A percentile compares a stretch with the other conserved stretches of the same genome.
phyloP scores from a whole-genome alignment of 192 early-diverging fungal species.

The Entomortierella beljakovae region DNA sequence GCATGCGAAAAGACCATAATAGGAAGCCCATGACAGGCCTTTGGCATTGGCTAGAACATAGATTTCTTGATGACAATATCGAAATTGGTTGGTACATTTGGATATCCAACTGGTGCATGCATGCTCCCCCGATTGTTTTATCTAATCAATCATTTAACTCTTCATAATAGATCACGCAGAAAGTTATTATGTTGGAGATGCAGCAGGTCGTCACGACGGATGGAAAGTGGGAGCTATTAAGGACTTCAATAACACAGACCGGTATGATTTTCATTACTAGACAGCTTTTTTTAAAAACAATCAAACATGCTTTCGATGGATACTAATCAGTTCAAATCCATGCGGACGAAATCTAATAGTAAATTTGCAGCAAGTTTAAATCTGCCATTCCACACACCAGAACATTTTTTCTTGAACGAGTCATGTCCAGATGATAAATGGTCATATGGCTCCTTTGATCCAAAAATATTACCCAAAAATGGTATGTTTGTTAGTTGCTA shows the following conservation, averaged over 20 bases:
- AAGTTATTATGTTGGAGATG: slow-evolving; percentile 94
- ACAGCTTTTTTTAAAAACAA: background rate
- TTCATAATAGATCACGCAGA: slow-evolving; percentile 57
- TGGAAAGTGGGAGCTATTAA: slow-evolving; percentile 69
- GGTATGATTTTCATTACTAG: slow-evolving; percentile 28
- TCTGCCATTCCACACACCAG: slow-evolving; percentile 85
- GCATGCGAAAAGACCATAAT: slow-evolving; percentile 73
- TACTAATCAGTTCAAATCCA: background rate
- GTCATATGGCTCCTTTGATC: slow-evolving; percentile 64
- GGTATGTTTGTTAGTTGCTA: slow-evolving; percentile 15
- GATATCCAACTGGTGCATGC: background rate
- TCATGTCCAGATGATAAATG: slow-evolving; percentile 52
- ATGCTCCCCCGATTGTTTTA: slow-evolving; percentile 17
- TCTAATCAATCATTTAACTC: too few relatives aligned
- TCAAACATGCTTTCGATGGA: too few relatives aligned
- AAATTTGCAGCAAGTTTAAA: slow-evolving; percentile 85
- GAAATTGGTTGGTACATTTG: slow-evolving; percentile 43
- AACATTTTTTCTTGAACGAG: slow-evolving; percentile 76
- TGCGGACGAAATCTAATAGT: slow-evolving; percentile 33
- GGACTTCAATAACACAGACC: slow-evolving; percentile 89
- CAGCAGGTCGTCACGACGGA: slow-evolving; percentile 81
- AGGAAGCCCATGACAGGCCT: slow-evolving; percentile 83
- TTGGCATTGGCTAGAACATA: slow-evolving; percentile 67
- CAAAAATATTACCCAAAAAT: slow-evolving; percentile 47
- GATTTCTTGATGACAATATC: slow-evolving; percentile 56